Conservation (phyloP, 305 asterid species). For the Euphrasia arctica region DNA sequence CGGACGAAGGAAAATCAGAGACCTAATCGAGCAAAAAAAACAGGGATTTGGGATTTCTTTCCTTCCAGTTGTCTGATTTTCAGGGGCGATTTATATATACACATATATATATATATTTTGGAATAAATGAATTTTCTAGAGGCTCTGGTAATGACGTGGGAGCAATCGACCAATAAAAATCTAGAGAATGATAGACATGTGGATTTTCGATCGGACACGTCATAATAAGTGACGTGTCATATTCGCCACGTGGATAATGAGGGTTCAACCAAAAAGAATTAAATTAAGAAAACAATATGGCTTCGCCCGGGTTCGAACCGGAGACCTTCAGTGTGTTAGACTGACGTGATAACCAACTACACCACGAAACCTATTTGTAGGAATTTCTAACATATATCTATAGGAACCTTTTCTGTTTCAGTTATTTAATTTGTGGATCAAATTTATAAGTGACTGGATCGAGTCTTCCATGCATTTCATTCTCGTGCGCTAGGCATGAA, state of each 20-base stretch:
- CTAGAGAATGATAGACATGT: slow-evolving; percentile 32
- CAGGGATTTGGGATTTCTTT: not conserved
- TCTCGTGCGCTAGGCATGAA: too few relatives aligned
- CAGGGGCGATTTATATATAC: not conserved
- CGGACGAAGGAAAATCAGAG: not conserved
- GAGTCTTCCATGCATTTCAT: too few relatives aligned
- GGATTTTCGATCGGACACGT: slow-evolving; percentile 28
- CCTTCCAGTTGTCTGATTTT: not conserved
- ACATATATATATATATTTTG: not conserved
- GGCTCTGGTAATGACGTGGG: slow-evolving; percentile 37
- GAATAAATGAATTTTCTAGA: not conserved
- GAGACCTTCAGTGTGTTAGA: slow-evolving; percentile 99
- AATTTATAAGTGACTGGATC: too few relatives aligned
- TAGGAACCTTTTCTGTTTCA: too few relatives aligned
- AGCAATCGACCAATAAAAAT: slow-evolving; percentile 28
- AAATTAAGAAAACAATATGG: slow-evolving; percentile 34
- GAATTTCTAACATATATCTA: not conserved
- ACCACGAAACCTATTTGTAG: slow-evolving; percentile 63
- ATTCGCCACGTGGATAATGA: not conserved
- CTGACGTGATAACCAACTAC: slow-evolving; percentile 99
- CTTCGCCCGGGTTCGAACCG: slow-evolving; percentile 93
- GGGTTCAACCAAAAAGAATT: not conserved
- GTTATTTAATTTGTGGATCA: too few relatives aligned
- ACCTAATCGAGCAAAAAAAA: slow-evolving; percentile 5
- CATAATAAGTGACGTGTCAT: slow-evolving; percentile 21